Base-by-base conservation (phyloP, 768 basidiomycete species). In the Trametes gibbosa region DNA sequence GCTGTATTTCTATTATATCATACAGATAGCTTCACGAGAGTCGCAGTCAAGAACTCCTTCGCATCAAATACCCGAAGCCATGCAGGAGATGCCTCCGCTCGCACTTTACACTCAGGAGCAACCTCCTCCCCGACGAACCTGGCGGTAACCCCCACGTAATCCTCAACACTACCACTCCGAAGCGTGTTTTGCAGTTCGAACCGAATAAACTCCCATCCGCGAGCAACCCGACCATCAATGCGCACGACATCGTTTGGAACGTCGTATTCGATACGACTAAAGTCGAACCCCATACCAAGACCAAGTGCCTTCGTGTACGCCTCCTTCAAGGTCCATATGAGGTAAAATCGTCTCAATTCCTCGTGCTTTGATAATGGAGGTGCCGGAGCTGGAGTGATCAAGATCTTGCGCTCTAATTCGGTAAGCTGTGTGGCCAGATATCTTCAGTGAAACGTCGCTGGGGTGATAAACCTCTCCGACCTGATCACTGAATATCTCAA, bases 261-360 rank as follows among this genome's bases (percentile, higher is more conserved):
- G 66, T 90, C 79, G 70, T 85, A 92, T 68, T 91, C 84, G 59
- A 94, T 81, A 21, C 90, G 82, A 23, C 76, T 77, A 72, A 93
- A 89, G 65, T 93, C 88, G 68, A 92, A 92, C 1, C 90, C 87
- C 14, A 95, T 80, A 0, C 92, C 92, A 34, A 88, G 69, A 0
- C 93, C 93, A 34, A 94, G 78, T 2, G 91, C 90, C 73, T 95
- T 95, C 6, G 90, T 92, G 70, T 93, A 94, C 3, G 93, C 92
- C 70, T 95, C 92, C 73, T 95, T 95, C 69, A 91, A 73, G 7
- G 93, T 93, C 92, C 92, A 95, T 63, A 92, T 82, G 79, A 86
- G 86, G 67, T 88, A 91, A 70, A 94, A 89, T 16, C 76, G 74
- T 43, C 76, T 75, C n/a, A 89, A 72, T 2, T 78, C 81, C 60